phyloP scores from a whole-genome alignment of 2,329 filamentous ascomycete species.

The Orbilia javanica region DNA sequence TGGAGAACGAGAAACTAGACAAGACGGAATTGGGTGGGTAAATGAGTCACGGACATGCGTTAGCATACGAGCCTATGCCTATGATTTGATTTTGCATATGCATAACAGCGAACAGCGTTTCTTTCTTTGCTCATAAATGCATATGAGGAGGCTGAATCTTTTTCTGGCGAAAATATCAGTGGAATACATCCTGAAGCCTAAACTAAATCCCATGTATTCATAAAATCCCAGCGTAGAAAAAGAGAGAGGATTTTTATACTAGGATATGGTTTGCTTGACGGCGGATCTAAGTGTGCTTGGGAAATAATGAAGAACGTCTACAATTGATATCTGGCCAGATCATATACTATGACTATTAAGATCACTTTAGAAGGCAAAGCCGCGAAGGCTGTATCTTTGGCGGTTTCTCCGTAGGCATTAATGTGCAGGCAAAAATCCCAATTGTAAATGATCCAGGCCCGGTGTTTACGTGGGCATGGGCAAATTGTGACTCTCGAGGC shows the following conservation, averaged over 20 bases:
- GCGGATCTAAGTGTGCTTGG: not conserved
- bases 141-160: not conserved
- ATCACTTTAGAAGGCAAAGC: no score
- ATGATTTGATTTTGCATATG: not conserved
- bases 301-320: not conserved
- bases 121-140: not conserved
- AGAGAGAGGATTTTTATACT: not conserved
- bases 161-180: not conserved
- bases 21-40: slow-evolving; percentile 34
- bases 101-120: not conserved
- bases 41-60: not conserved
- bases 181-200: not conserved
- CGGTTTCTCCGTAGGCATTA: no score
- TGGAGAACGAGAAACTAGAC: slow-evolving; percentile 15
- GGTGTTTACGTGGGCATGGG: no score
- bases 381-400: no score
- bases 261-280: not conserved
- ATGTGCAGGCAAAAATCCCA: no score
- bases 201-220: not conserved
- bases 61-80: not conserved
- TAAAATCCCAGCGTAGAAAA: not conserved
- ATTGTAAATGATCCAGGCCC: no score
- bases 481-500: not conserved
- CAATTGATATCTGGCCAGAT: no score
- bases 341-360: no score